phyloP scores from a whole-genome alignment of 768 basidiomycete genomes.

The Trametes meyenii region DNA sequence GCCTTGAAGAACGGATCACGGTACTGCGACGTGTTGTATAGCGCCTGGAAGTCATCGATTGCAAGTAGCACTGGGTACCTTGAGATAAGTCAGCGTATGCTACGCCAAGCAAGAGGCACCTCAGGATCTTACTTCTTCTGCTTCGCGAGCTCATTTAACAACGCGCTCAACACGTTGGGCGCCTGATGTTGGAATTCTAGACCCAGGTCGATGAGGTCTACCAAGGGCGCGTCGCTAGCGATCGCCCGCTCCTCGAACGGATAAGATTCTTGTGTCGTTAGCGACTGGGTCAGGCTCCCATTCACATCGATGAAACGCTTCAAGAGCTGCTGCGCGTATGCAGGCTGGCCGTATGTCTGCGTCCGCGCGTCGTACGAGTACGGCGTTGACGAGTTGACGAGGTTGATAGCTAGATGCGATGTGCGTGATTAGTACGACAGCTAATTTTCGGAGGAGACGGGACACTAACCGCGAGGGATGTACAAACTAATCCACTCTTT shows the following conservation, averaged over 20 bases:
- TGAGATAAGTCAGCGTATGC: neutral
- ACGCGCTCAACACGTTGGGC: slow-evolving; percentile 55
- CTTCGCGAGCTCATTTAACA: slow-evolving; percentile 62
- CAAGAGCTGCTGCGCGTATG: slow-evolving; percentile 63
- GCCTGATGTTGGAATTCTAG: slow-evolving; percentile 54
- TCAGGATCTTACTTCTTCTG: slow-evolving; percentile 60
- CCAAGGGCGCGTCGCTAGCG: slow-evolving; percentile 51
- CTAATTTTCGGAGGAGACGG: neutral
- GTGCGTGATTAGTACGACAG: neutral
- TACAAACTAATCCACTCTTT: slow-evolving; percentile 84
- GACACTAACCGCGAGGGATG: slow-evolving; percentile 68
- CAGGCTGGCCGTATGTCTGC: slow-evolving; percentile 75
- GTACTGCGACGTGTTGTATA: slow-evolving; percentile 71
- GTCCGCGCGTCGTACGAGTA: slow-evolving; percentile 77
- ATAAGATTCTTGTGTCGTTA: slow-evolving; percentile 38
- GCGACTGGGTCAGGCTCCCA: slow-evolving; percentile 40
- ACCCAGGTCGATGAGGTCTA: slow-evolving; percentile 60
- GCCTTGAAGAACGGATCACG: slow-evolving; percentile 69
- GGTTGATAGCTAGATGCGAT: slow-evolving; percentile 44
- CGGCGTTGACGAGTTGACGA: slow-evolving; percentile 75
- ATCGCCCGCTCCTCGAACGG: slow-evolving; percentile 41
- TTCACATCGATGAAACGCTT: slow-evolving; percentile 67
- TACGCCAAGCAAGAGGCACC: neutral
- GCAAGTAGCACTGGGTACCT: slow-evolving; percentile 83
- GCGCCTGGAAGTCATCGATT: slow-evolving; percentile 84